Base-by-base conservation (phyloP, 1,284 basidiomycete species). In the Ceratobasidium sp. region DNA sequence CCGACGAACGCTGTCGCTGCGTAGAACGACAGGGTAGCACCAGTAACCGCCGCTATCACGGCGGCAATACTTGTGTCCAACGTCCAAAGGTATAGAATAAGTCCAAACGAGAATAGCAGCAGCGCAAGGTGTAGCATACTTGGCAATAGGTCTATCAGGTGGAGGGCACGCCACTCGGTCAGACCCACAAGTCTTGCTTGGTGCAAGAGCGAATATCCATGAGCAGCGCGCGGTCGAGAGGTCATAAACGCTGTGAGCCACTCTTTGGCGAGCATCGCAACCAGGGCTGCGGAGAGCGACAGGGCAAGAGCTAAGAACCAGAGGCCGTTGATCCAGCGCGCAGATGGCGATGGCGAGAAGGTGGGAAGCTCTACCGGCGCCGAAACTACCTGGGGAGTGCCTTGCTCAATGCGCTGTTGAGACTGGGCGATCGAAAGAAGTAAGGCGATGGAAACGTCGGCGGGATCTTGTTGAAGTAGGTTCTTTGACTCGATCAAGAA, bases 121-220 rank as follows among this genome's bases (percentile, higher is more conserved):
- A 74, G 22, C 7, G 72, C 67, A 4, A 74, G n/a, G 19, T 65
- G 72, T 15, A 74, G 44, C 33, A 65, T 22, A 2, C 24, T 66
- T 5, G 72, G 72, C 11, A 74, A 33, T 6, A 54, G 29, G 17
- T 8, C 62, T 1, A 67, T 63, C 11, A 64, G 17, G 24, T 11
- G 11, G 2, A 45, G 22, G 22, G 62, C 48, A 15, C 47, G n/a
- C 72, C 72, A 74, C 5, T n/a, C 2, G 17, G 29, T 45, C 2
- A 63, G 22, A 14, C 62, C 60, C 1, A n/a, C 19, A 19, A 24
- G 51, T 22, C 53, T 31, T 17, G 27, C 31, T 41, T 63, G 59
- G 3, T 60, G 17, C 33, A 19, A 27, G 17, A 60, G 57, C 15
- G 57, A 17, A n/a, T 60, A 60, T 41, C 19, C 36, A n/a, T 36